Conservation (phyloP, 2,329 filamentous ascomycete genomes). For the Colletotrichum phormii region DNA sequence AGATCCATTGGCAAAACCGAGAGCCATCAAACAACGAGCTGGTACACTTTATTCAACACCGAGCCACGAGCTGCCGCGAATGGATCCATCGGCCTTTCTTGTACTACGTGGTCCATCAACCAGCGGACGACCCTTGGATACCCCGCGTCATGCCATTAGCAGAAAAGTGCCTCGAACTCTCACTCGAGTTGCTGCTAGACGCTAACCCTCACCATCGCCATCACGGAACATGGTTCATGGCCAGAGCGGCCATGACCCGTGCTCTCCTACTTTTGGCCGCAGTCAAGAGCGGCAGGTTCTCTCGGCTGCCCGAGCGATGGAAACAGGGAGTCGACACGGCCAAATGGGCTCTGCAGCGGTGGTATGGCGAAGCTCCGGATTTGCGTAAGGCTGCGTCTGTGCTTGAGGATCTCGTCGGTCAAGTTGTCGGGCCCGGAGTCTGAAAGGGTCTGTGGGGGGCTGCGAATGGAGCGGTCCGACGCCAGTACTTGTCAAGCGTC, state of each 20-base stretch:
- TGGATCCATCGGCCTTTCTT: constrained; percentile 46
- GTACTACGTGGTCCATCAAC: constrained; percentile 43
- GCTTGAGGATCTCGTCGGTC: constrained; percentile 25
- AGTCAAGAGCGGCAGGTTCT: constrained; percentile 33
- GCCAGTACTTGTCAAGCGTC: background rate
- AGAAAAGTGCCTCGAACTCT: constrained; percentile 40
- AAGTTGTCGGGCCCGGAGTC: constrained; percentile 21
- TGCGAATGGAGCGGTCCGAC: background rate
- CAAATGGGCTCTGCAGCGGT: constrained; percentile 36
- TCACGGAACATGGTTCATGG: constrained; percentile 46
- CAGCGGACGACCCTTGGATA: constrained; percentile 28
- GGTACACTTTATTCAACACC: constrained; percentile 40
- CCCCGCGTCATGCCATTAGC: constrained; percentile 36
- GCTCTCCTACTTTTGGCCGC: constrained; percentile 44
- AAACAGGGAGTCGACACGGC: constrained; percentile 39
- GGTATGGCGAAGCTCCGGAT: constrained; percentile 40
- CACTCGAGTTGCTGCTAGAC: constrained; percentile 38
- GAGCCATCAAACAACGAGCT: constrained; percentile 36
- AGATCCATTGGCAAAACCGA: constrained; percentile 34
- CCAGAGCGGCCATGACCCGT: constrained; percentile 38
- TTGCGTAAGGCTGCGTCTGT: constrained; percentile 30
- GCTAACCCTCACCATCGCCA: constrained; percentile 45
- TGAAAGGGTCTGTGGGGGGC: constrained; percentile 18
- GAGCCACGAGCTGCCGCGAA: constrained; percentile 40
- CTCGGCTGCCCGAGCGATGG: constrained; percentile 37